A percentile compares a stretch with the other conserved stretches of the same genome.
phyloP scores from a whole-genome alignment of 2,329 filamentous ascomycete genomes.

The Aspergillus tamarii region DNA sequence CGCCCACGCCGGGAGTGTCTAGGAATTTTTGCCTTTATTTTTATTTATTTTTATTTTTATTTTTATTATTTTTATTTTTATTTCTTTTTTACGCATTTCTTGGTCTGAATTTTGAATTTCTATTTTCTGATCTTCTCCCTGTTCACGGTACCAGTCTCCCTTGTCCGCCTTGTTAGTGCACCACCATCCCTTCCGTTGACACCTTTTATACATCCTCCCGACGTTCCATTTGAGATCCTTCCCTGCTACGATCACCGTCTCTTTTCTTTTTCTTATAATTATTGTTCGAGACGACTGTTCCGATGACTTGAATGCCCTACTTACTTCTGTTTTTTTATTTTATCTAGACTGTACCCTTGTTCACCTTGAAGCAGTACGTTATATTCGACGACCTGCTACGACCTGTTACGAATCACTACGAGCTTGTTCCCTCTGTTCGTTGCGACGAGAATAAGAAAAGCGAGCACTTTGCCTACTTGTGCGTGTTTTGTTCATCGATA shows the following conservation, averaged over 20 bases:
- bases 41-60: too few relatives aligned
- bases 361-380: conserved; percentile 11
- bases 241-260: conserved; percentile 4
- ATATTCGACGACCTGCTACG: conserved; percentile 33
- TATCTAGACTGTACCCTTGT: conserved; percentile 21
- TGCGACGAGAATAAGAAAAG: conserved; percentile 3
- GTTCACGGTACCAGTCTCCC: conserved; percentile 21
- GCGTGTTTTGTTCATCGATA: neutral
- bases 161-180: conserved; percentile 30
- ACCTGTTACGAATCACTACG: conserved; percentile 30
- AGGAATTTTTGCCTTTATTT: conserved; percentile 29
- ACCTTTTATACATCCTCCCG: conserved; percentile 28
- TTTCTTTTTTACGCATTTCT: conserved; percentile 10
- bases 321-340: conserved; percentile 16
- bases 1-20: conserved; percentile 19
- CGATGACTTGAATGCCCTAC: conserved; percentile 24
- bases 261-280: conserved; percentile 12
- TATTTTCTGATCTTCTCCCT: conserved; percentile 19
- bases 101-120: conserved; percentile 27
- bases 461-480: conserved; percentile 15
- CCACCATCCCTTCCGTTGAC: conserved; percentile 29
- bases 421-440: conserved; percentile 19
- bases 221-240: conserved; percentile 3
- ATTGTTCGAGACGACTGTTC: conserved; percentile 16
- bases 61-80: neutral